Evolutionary conservation across 2,329 filamentous ascomycete species (phyloP).

Genomic region (Hypocreales sp.): DNA sequence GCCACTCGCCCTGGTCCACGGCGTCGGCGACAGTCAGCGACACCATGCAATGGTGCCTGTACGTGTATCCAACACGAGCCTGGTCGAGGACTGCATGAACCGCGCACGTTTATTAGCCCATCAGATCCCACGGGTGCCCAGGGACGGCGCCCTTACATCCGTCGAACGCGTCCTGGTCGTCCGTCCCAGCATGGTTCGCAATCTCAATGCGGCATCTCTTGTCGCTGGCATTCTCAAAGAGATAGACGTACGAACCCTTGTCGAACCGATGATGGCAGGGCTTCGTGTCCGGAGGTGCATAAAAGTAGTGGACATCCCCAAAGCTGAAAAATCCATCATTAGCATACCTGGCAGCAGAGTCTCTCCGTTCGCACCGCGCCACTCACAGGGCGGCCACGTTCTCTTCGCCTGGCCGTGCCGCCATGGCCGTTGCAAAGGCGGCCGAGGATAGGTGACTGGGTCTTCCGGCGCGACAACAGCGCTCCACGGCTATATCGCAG

Average conservation of each 20-base stretch:
- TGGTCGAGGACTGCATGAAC: conserved; percentile 42
- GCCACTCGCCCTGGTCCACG: conserved; percentile 48
- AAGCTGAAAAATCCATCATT: conserved; percentile 45
- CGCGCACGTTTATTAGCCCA: conserved; percentile 5
- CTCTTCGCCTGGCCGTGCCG: conserved; percentile 30
- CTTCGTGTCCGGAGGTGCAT: conserved; percentile 47
- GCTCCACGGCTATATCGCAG: too few relatives aligned
- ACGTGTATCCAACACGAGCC: conserved; percentile 51
- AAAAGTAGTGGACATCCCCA: conserved; percentile 67
- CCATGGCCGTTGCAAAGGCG: too few relatives aligned
- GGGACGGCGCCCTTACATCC: conserved; percentile 58
- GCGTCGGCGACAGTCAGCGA: conserved; percentile 46
- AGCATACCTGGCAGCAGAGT: background rate
- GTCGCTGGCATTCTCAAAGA: conserved; percentile 58
- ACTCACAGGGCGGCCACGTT: conserved; percentile 35
- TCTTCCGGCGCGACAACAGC: too few relatives aligned
- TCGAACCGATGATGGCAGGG: conserved; percentile 71
- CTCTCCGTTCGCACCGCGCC: background rate
- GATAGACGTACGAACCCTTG: conserved; percentile 64
- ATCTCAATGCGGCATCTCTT: conserved; percentile 58
- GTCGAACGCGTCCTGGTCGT: conserved; percentile 66
- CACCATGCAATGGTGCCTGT: conserved; percentile 58
- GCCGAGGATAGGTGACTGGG: too few relatives aligned
- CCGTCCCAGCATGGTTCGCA: conserved; percentile 57
- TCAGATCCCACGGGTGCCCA: too few relatives aligned